Evolutionary conservation across 164 flowering plant genomes (phyloP).

Genomic region (Litsea cubeba): DNA sequence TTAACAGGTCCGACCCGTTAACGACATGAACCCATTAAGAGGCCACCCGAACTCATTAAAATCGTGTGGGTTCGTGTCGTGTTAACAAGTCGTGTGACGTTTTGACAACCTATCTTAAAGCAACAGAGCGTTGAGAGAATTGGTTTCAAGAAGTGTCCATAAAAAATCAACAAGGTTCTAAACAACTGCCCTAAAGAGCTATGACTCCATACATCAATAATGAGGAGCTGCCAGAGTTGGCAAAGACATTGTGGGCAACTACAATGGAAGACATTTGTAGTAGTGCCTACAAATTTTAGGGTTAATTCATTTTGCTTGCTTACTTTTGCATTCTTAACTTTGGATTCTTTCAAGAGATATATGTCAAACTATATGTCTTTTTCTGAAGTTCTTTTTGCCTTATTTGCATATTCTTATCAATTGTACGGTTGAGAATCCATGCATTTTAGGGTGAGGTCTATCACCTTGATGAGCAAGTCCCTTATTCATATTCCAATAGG

Average conservation of each 20-base stretch:
- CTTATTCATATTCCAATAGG: no score
- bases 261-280: background rate
- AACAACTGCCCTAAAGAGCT: background rate
- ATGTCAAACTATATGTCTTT: background rate
- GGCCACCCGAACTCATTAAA: no score
- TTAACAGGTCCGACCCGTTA: no score
- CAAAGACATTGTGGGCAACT: background rate
- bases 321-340: background rate
- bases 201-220: background rate
- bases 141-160: no score
- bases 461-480: no score
- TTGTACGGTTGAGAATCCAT: no score
- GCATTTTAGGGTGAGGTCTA: no score
- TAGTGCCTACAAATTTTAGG: background rate
- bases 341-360: background rate
- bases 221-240: background rate
- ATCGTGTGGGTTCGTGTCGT: no score
- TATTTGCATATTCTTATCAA: background rate
- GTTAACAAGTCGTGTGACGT: no score
- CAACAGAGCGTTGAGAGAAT: background rate
- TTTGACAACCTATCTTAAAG: background rate
- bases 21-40: no score
- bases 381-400: no score
- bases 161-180: background rate
- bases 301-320: background rate